Evolutionary conservation across 148 eudicot genomes (phyloP).

Genomic region (Arctostaphylos glauca): DNA sequence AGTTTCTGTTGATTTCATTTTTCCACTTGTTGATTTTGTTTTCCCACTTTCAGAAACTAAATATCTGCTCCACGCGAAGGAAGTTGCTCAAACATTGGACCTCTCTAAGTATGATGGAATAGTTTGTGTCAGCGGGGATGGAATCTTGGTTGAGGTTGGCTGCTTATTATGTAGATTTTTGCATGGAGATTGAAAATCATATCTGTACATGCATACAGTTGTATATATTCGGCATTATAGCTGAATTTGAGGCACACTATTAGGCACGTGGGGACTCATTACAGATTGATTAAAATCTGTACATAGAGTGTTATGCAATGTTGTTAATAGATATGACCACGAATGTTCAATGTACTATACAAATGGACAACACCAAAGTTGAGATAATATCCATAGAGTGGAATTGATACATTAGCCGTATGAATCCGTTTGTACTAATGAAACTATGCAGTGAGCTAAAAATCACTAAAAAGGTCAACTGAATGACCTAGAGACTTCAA

Average conservation of each 20-base stretch:
- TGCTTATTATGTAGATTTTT: conserved; percentile 5
- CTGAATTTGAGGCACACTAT: not conserved
- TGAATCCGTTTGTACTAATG: not conserved
- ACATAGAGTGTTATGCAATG: not conserved
- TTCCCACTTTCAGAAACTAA: conserved; percentile 55
- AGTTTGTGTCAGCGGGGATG: conserved; percentile 95
- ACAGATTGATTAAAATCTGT: not conserved
- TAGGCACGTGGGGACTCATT: not conserved
- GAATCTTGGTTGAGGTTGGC: conserved; percentile 81
- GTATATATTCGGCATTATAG: not conserved
- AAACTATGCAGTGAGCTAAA: not conserved
- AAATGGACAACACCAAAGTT: not conserved
- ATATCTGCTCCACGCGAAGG: conserved; percentile 82
- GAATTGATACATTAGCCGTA: not conserved
- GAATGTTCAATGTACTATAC: not conserved
- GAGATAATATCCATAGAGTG: not conserved
- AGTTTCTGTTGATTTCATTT: not conserved
- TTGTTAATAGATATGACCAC: not conserved
- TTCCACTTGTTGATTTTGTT: conserved; percentile 10
- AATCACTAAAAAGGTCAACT: not conserved
- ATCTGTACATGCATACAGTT: not conserved
- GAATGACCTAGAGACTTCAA: not conserved
- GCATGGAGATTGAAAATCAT: not conserved
- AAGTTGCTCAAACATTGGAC: conserved; percentile 64
- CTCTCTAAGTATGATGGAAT: conserved; percentile 77